These are phyloP conservation scores for Aspergillus udagawae DNA, from an alignment of 2,329 filamentous ascomycete genomes.

Conservation along the genomic window DNA sequence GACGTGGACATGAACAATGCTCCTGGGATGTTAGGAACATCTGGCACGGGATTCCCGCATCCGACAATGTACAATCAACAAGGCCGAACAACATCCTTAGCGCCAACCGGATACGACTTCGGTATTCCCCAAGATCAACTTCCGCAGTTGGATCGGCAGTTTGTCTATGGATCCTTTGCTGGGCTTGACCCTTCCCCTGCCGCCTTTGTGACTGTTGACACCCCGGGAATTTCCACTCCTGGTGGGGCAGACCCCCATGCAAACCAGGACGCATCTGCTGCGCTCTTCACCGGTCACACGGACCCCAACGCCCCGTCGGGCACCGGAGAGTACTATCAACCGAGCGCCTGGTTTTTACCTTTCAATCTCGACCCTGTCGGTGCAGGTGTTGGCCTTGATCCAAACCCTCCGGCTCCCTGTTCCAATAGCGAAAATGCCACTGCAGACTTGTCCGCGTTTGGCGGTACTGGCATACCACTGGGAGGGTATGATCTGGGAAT, in stretches of 20 bases:
- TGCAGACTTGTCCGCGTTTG: conserved; percentile 20
- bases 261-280: conserved; percentile 18
- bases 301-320: conserved; percentile 33
- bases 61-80: conserved; percentile 30
- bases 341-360: conserved; percentile 83
- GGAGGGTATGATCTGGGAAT: conserved; percentile 26
- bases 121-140: conserved; percentile 43
- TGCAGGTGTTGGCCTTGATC: conserved; percentile 14
- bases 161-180: conserved; percentile 70
- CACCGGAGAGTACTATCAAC: conserved; percentile 37
- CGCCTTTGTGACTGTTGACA: conserved; percentile 27
- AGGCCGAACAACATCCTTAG: conserved; percentile 22
- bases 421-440: conserved; percentile 3
- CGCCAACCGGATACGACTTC: conserved; percentile 36
- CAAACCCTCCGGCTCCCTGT: conserved; percentile 1
- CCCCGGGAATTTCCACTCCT: conserved; percentile 24
- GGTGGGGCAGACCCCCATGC: conserved; percentile 21
- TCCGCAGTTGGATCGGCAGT: conserved; percentile 69
- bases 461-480: conserved; percentile 20
- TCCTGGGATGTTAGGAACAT: conserved; percentile 25
- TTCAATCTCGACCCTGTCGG: conserved; percentile 75
- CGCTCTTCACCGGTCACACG: conserved; percentile 33
- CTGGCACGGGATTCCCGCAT: conserved; percentile 35
- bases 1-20: conserved; percentile 27
- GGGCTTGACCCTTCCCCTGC: conserved; percentile 44